These are phyloP conservation scores for Gnaphalium uliginosum DNA, from an alignment of 129 eudicot genomes.

Conservation along the genomic window DNA sequence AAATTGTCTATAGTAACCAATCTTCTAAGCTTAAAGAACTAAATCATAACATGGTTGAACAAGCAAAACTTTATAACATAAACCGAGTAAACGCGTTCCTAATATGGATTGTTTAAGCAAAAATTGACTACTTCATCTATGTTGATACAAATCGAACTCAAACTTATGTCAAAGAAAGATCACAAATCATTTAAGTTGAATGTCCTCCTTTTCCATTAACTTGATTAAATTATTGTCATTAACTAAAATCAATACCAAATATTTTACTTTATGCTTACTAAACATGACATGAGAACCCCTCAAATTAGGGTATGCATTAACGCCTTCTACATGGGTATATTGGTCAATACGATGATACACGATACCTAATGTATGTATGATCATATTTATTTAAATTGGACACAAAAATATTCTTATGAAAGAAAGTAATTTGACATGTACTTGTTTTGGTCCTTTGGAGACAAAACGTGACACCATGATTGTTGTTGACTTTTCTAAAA, in stretches of 20 bases:
- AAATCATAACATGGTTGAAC: background rate
- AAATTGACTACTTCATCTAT: background rate
- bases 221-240: background rate
- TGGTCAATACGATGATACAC: too few relatives aligned
- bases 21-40: too few relatives aligned
- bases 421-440: too few relatives aligned
- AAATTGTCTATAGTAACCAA: too few relatives aligned
- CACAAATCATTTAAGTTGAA: background rate
- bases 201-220: background rate
- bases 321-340: too few relatives aligned
- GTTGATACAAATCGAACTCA: background rate
- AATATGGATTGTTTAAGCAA: background rate
- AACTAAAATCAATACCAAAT: too few relatives aligned
- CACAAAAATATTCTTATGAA: too few relatives aligned
- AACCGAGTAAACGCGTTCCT: background rate
- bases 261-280: too few relatives aligned
- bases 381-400: too few relatives aligned
- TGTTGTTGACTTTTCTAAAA: background rate
- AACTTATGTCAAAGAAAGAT: slow-evolving; percentile 17
- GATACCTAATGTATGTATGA: too few relatives aligned
- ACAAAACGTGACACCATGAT: background rate
- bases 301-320: too few relatives aligned
- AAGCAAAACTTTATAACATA: background rate
- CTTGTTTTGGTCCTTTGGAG: background rate
- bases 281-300: too few relatives aligned